Evolutionary conservation across 2,329 filamentous ascomycete genomes (phyloP).

Genomic region (Hypoxylon sp.): DNA sequence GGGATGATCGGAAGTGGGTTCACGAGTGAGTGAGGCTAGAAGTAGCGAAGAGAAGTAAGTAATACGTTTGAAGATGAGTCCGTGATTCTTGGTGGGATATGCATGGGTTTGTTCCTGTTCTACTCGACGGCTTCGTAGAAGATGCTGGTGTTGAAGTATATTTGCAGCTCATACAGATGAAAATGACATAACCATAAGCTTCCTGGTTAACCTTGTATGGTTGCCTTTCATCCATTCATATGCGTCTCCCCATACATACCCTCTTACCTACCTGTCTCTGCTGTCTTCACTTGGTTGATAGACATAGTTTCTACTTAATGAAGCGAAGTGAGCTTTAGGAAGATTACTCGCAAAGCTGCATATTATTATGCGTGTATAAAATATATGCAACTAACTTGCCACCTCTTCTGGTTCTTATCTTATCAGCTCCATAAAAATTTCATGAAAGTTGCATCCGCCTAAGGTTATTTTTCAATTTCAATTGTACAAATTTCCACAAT

Average conservation of each 20-base stretch:
- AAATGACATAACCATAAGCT: background rate
- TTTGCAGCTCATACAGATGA: background rate
- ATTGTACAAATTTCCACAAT: constrained; percentile 29
- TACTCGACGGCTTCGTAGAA: background rate
- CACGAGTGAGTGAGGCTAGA: constrained; percentile 50
- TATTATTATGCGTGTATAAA: background rate
- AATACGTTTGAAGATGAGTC: background rate
- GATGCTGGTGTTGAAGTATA: background rate
- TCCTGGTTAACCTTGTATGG: background rate
- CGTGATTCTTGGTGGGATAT: background rate
- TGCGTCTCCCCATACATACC: background rate
- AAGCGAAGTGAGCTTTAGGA: background rate
- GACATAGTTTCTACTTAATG: background rate
- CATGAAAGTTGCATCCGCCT: constrained; percentile 26
- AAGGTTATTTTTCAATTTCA: background rate
- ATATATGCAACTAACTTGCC: too few species aligned
- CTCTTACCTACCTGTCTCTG: background rate
- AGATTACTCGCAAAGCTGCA: background rate
- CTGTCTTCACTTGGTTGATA: background rate
- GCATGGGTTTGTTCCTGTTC: background rate
- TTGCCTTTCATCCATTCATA: background rate
- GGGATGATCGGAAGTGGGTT: constrained; percentile 70
- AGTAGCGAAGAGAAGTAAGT: background rate
- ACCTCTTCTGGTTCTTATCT: constrained; percentile 44
- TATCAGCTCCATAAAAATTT: constrained; percentile 55